Evolutionary conservation across 768 basidiomycete species (phyloP).

Genomic region (Panus rudis): DNA sequence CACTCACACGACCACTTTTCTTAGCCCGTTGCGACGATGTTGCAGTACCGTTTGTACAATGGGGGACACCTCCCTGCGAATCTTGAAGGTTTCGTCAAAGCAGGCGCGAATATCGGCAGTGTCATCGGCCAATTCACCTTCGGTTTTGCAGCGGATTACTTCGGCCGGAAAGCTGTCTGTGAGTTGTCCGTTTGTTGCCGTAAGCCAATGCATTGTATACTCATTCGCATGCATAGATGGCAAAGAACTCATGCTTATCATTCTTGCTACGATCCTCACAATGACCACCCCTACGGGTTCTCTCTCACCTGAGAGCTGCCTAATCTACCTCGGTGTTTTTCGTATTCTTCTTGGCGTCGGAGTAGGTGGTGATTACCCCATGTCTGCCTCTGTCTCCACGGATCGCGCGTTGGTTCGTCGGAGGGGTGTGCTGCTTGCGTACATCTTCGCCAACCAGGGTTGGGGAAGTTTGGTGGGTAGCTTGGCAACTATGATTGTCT

Average conservation of each 20-base stretch:
- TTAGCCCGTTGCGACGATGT: conserved; percentile 61
- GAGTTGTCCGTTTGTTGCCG: conserved; percentile 6
- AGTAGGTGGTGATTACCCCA: conserved; percentile 75
- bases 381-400: conserved; percentile 63
- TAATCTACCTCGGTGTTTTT: conserved; percentile 61
- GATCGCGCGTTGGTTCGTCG: conserved; percentile 61
- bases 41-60: conserved; percentile 57
- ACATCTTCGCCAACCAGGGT: conserved; percentile 73
- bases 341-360: conserved; percentile 74
- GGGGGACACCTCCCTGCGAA: conserved; percentile 43
- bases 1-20: neutral
- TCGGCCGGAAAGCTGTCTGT: conserved; percentile 69
- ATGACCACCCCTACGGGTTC: conserved; percentile 58
- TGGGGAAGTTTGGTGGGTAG: conserved; percentile 68
- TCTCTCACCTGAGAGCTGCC: conserved; percentile 40
- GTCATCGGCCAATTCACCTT: conserved; percentile 65
- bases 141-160: conserved; percentile 57
- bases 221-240: conserved; percentile 39
- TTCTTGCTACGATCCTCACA: conserved; percentile 66
- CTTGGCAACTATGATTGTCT: conserved; percentile 55
- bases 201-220: neutral
- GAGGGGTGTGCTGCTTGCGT: conserved; percentile 67
- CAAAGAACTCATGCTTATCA: conserved; percentile 76
- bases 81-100: conserved; percentile 58
- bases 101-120: conserved; percentile 63